Evolutionary conservation across 139 green algal species (phyloP).

Genomic region (Pleodorina starrii): DNA sequence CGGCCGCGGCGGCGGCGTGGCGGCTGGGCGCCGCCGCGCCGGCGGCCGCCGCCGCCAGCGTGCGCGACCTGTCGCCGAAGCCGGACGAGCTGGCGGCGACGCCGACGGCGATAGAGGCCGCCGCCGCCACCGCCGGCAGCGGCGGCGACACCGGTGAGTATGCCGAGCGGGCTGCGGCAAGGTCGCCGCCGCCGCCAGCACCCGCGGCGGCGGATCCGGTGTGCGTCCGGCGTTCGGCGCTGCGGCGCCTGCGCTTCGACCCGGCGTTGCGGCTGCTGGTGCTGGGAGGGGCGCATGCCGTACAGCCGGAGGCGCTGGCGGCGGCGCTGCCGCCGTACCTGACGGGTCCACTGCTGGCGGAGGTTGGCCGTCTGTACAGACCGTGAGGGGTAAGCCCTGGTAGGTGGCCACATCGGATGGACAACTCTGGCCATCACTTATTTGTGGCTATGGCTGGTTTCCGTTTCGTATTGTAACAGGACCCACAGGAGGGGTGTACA

Average conservation of each 20-base stretch:
- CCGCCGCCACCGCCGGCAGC: neutral
- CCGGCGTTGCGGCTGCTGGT: conserved; percentile 16
- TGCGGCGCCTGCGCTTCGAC: neutral
- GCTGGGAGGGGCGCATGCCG: conserved; percentile 1
- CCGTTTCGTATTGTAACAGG: no score
- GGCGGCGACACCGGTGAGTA: neutral
- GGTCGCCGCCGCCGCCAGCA: neutral
- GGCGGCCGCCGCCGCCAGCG: conserved; percentile 14
- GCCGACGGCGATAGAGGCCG: no score
- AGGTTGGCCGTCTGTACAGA: neutral
- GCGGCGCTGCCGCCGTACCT: conserved; percentile 29
- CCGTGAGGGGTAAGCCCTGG: neutral
- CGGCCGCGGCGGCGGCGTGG: neutral
- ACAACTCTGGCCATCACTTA: neutral
- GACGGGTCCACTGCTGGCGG: neutral
- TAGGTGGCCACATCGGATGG: neutral
- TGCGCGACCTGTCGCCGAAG: neutral
- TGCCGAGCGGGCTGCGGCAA: neutral
- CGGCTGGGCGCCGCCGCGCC: neutral
- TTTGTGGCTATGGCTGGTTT: neutral
- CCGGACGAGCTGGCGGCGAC: neutral
- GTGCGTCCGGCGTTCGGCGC: neutral
- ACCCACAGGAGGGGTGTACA: no score
- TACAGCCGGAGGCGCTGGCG: neutral
- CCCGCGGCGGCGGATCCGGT: neutral